These are phyloP conservation scores for Ascochyta clinopodiicola DNA, from an alignment of 2,329 filamentous ascomycete genomes.

Conservation along the genomic window DNA sequence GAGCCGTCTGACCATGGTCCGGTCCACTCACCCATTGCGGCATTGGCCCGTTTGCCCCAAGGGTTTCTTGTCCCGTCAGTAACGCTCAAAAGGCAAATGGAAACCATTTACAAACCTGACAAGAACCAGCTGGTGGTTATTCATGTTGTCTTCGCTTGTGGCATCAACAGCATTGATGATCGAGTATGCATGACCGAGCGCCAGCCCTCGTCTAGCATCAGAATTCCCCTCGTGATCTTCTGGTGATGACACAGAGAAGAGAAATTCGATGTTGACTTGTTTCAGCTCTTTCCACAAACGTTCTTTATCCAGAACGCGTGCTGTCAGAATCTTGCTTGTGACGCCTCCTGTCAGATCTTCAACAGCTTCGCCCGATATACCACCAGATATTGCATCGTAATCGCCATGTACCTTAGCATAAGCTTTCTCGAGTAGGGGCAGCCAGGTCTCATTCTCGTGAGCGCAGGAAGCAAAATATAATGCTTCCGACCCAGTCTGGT, in stretches of 20 bases:
- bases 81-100: no score
- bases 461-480: slow-evolving; percentile 79
- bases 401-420: slow-evolving; percentile 86
- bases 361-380: slow-evolving; percentile 62
- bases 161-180: slow-evolving; percentile 65
- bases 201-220: slow-evolving; percentile 55
- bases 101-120: slow-evolving; percentile 55
- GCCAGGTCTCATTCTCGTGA: slow-evolving; percentile 80
- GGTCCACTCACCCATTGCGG: slow-evolving; percentile 68
- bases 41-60: slow-evolving; percentile 68
- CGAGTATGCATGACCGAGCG: slow-evolving; percentile 60
- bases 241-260: slow-evolving; percentile 66
- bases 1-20: slow-evolving; percentile 83
- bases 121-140: slow-evolving; percentile 62
- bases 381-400: slow-evolving; percentile 75
- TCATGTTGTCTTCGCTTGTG: slow-evolving; percentile 47
- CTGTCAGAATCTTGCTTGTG: slow-evolving; percentile 69
- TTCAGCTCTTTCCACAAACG: slow-evolving; percentile 84
- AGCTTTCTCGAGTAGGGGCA: slow-evolving; percentile 80
- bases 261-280: slow-evolving; percentile 75
- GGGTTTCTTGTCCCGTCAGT: slow-evolving; percentile 65
- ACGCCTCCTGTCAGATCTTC: slow-evolving; percentile 71
- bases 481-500: slow-evolving; percentile 77
- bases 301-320: slow-evolving; percentile 77
- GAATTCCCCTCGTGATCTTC: slow-evolving; percentile 68